Evolutionary conservation across 2,329 filamentous ascomycete genomes (phyloP).

Genomic region (Elsinoe arachidis): DNA sequence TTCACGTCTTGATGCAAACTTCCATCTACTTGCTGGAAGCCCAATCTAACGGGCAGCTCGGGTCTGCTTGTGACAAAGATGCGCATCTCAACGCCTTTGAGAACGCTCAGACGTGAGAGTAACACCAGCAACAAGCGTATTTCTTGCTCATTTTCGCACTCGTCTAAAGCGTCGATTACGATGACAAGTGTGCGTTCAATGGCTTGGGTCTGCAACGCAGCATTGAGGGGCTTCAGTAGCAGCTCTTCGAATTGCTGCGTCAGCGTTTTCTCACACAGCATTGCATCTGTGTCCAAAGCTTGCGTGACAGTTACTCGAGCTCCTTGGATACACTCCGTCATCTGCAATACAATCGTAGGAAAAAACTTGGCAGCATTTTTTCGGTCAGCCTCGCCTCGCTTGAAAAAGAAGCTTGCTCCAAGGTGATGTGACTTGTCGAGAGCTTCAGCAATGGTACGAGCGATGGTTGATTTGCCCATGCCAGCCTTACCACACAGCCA

Average conservation of each 20-base stretch:
- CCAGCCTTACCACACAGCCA: constrained; percentile 28
- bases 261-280: background rate
- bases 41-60: background rate
- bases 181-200: background rate
- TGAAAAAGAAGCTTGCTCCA: constrained; percentile 22
- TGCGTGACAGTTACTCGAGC: background rate
- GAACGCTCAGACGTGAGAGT: background rate
- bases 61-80: background rate
- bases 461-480: constrained; percentile 29
- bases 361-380: background rate
- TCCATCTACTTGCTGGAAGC: background rate
- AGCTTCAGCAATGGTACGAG: constrained; percentile 23
- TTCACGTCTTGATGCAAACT: background rate
- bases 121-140: background rate
- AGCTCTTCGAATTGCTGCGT: background rate
- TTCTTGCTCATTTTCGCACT: background rate
- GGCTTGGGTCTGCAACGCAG: background rate
- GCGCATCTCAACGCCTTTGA: background rate
- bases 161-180: background rate
- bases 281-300: background rate
- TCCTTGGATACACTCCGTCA: background rate
- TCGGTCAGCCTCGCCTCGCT: constrained; percentile 13
- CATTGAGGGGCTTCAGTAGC: background rate
- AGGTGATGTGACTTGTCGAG: constrained; percentile 13
- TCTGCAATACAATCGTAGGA: background rate